Percentiles rank a stretch among this genome's conserved stretches.
These are phyloP conservation scores for Tarenaya hassleriana DNA, from an alignment of 345 rosid genomes.

Conservation along the genomic window DNA sequence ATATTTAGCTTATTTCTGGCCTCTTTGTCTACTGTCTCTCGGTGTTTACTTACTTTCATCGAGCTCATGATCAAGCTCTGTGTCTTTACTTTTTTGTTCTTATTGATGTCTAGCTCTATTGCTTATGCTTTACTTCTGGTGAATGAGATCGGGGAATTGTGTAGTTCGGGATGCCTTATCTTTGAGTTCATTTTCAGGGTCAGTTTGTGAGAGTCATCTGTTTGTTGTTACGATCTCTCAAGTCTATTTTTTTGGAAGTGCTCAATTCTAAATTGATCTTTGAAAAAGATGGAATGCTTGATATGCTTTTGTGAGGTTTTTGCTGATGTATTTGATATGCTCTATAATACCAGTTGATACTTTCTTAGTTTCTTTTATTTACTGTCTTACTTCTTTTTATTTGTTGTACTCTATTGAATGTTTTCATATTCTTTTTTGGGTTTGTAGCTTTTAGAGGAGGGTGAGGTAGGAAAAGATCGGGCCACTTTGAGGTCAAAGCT, in stretches of 20 bases:
- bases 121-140: constrained; percentile 10
- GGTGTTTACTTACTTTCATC: constrained; percentile 1
- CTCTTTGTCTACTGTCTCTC: background rate
- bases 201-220: constrained; percentile 13
- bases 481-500: constrained; percentile 87
- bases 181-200: constrained; percentile 5
- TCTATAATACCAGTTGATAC: background rate
- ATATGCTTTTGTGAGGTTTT: constrained; percentile 1
- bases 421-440: constrained; percentile 16
- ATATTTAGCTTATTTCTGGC: constrained; percentile 2
- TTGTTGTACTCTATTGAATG: background rate
- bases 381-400: too few species aligned
- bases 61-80: too few species aligned
- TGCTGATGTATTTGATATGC: too few species aligned
- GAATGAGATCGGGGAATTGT: constrained; percentile 9
- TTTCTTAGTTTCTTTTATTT: constrained; percentile 6
- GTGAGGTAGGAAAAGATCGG: constrained; percentile 88
- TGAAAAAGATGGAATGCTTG: constrained; percentile 10
- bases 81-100: constrained; percentile 1
- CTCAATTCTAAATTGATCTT: background rate
- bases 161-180: background rate
- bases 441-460: constrained; percentile 81
- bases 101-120: constrained; percentile 5
- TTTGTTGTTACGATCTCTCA: constrained; percentile 3
- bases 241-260: too few species aligned